A percentile compares a stretch with the other conserved stretches of the same genome.
These are phyloP conservation scores for Aureobasidium sp. DNA, from an alignment of 2,329 filamentous ascomycete species.

Conservation along the genomic window DNA sequence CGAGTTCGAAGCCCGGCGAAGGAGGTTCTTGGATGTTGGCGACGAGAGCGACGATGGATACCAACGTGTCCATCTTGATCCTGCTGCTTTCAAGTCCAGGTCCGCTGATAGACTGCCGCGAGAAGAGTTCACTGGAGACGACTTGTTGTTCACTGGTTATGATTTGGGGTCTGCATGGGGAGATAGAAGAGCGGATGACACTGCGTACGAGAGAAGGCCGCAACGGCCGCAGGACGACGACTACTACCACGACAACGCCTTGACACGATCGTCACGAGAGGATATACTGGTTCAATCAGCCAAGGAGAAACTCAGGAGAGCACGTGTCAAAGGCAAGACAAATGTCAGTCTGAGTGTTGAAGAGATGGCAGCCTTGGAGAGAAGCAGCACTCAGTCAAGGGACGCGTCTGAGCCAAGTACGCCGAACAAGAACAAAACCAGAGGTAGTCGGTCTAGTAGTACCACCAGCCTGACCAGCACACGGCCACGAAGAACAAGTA, in stretches of 20 bases:
- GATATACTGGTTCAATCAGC: constrained; percentile 70
- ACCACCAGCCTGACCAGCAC: constrained; percentile 26
- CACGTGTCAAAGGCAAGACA: constrained; percentile 64
- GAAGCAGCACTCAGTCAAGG: constrained; percentile 29
- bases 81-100: constrained; percentile 24
- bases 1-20: constrained; percentile 41
- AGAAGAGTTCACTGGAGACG: constrained; percentile 34
- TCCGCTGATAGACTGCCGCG: constrained; percentile 12
- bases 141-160: constrained; percentile 41
- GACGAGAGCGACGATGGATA: constrained; percentile 40
- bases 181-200: constrained; percentile 24
- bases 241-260: neutral
- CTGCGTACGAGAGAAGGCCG: constrained; percentile 39
- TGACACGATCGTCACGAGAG: constrained; percentile 49
- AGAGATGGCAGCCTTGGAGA: constrained; percentile 73
- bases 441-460: constrained; percentile 26
- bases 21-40: constrained; percentile 59
- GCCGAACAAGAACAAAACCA: constrained; percentile 21
- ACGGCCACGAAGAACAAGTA: constrained; percentile 27
- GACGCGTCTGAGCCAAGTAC: constrained; percentile 16
- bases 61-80: constrained; percentile 33
- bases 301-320: constrained; percentile 68
- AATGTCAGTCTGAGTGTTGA: constrained; percentile 74
- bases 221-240: constrained; percentile 37
- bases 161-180: constrained; percentile 35